Evolutionary conservation across 2,329 filamentous ascomycete genomes (phyloP), one percentile per base, ranked within the genome.

Genomic region (Paraphoma chrysanthemicola): DNA sequence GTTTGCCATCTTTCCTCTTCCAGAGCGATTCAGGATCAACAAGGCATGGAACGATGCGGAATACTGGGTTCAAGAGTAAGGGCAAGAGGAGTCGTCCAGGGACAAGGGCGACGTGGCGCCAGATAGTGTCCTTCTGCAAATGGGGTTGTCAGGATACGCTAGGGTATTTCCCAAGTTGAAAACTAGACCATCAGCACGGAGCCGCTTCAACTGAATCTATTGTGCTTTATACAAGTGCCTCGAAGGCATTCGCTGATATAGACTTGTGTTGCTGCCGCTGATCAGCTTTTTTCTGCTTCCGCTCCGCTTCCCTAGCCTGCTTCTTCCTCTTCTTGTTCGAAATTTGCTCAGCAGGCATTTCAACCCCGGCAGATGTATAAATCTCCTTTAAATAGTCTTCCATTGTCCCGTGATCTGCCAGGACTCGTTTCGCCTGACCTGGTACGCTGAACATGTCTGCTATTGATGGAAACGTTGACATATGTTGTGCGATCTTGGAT

Each of bases 261-360:
- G 47, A 30, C 9, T 42, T 48, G 1, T 44, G 29, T 18, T 62
- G 54, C 42, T 59, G 57, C 28, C 66, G 56, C 31, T 65, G 60
- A 16, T 57, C 67, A 30, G 53, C 28, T 43, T 68, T 70, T 29
- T 54, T 64, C 51, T 60, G 67, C 54, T 74, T 72, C 29, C 68
- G 60, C 11, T 73, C 70, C 6, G 56, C 64, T 17, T 74, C 68
- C 44, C 59, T 67, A 23, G 62, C 50, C 33, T 65, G 65, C 44
- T 58, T 70, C 51, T 69, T 69, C 51, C 56, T 65, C 57, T 63
- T 68, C 55, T 63, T 71, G 8, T 62, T 66, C 4, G 63, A 67
- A 0, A 63, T 17, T 3, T 63, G 46, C 44, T 71, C 61, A 1
- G 12, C 31, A 1, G 60, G 61, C 6, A 67, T 6, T 11, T 63